Evolutionary conservation across 2,329 filamentous ascomycete species (phyloP), one percentile per base, ranked within the genome.

Genomic region (Xylariaceae sp.): DNA sequence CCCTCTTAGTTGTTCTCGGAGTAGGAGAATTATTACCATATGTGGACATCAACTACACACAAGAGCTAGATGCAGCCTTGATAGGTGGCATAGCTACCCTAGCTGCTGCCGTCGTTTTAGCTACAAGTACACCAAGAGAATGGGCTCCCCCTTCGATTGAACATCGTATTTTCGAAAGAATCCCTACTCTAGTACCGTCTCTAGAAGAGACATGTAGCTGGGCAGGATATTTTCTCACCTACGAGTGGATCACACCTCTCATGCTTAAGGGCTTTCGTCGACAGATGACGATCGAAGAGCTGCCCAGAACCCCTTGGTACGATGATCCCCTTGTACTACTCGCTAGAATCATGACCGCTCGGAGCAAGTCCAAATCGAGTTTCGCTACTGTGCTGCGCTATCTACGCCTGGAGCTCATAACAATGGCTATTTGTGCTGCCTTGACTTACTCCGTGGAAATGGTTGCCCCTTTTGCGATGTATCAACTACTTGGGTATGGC

Each of bases 141-240:
- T 81, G 79, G 79, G 57, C 72, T 3, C 76, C 76, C 14, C 73
- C 77, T 4, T 68, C 68, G 5, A 53, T 73, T 39, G 66, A 71
- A 31, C 63, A 71, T 45, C 67, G 71, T 28, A 62, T 75, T 22
- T 67, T 72, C 31, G 69, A 71, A 14, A 70, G 69, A 47, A 63
- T 69, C 17, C 60, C 66, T 22, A 58, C 60, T 19, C 58, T 62
- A 17, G 69, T 73, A 46, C 76, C 78, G 6, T 71, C 76, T 2
- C 74, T 72, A 0, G 79, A 82, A 60, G 78, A 82, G 60, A 76
- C 72, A 2, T 78, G 76, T 65, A 80, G 77, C 53, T 81, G 76
- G 76, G 68, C 79, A 48, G 73, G 71, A 46, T 77, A 77, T 57
- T 80, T 77, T 57, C 69, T 76, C 48, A 75, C 75, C 5, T 81